Conservation (phyloP, 192 early-diverging fungal genomes). For the Thamnidium elegans region DNA sequence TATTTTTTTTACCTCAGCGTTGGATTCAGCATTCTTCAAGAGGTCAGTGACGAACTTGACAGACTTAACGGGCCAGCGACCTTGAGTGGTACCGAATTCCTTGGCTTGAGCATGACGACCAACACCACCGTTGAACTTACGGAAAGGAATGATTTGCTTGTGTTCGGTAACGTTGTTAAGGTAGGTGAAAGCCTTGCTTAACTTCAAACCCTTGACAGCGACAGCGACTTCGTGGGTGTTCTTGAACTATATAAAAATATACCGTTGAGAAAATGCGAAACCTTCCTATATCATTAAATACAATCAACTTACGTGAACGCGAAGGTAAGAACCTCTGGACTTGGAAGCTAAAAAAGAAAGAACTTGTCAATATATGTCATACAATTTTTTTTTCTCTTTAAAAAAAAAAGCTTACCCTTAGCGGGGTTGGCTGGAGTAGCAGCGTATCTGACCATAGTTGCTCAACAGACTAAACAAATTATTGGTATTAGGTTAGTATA, state of each 20-base stretch:
- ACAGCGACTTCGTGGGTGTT: conserved; percentile 95
- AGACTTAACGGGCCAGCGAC: conserved; percentile 95
- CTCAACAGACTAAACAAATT: neutral
- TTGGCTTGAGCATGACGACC: conserved; percentile 95
- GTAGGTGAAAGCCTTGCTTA: conserved; percentile 85
- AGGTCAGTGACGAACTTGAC: conserved; percentile 87
- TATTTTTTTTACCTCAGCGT: conserved; percentile 87
- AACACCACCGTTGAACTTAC: conserved; percentile 90
- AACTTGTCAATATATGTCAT: conserved; percentile 26
- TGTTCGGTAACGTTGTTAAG: conserved; percentile 91
- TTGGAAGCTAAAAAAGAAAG: conserved; percentile 59
- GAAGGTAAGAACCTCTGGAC: conserved; percentile 89
- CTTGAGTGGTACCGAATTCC: conserved; percentile 79
- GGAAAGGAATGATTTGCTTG: conserved; percentile 95
- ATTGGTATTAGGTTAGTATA: no score
- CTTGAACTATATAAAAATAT: conserved; percentile 61
- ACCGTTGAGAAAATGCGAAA: neutral
- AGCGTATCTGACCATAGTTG: conserved; percentile 77
- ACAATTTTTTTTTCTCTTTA: neutral
- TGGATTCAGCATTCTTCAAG: conserved; percentile 93
- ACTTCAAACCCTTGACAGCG: conserved; percentile 88
- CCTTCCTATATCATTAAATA: neutral
- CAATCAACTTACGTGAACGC: conserved; percentile 56
- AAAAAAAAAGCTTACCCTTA: conserved; percentile 55
- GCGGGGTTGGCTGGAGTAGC: conserved; percentile 75